Evolutionary conservation across 1,284 basidiomycete species (phyloP), one percentile per base, ranked within the genome.

Genomic region (Puccinia brachypodii): DNA sequence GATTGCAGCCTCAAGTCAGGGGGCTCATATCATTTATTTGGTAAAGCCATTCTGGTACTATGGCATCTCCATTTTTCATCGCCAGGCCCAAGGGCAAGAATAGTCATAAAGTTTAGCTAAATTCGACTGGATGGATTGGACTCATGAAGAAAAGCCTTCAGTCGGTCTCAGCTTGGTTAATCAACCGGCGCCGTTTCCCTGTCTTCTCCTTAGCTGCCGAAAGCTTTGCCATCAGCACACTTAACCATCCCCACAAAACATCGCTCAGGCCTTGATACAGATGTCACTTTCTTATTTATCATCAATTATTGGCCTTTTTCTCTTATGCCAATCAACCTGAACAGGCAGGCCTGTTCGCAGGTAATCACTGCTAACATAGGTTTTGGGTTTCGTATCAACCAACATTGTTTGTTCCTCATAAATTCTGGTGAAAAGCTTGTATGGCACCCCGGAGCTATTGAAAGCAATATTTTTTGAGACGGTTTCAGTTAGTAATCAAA

Each of bases 301-400:
- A 64, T 14, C 36, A 36, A 22, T 64, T 3, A 14, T 40, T 19
- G 16, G 14, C 13, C 62, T 64, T 38, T n/a, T 64, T n/a, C n/a
- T 64, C 9, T 0, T 64, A 19, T 64, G 16, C n/a, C 62, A 2
- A 33, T 64, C 16, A 14, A n/a, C 33, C 19, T 38, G 19, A 14
- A 3, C 33, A 16, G 33, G 33, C 8, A 64, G 19, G 68, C 47
- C 28, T 14, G 2, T 40, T 44, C 40, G 28, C 68, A 69, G 47
- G 40, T 47, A 3, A 6, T 69, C 40, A 69, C 68, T 47, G 68
- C 68, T 14, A 50, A n/a, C 28, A 3, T 69, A 89, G 82, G 98
- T 97, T 87, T 98, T 95, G 1, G 95, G 95, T 0, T 50, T 53
- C 40, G 66, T 58, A 74, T 53, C 36, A 53, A 22, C 40, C 33